Base-by-base conservation (phyloP, 2,329 filamentous ascomycete genomes). In the Talaromyces atroroseus region DNA sequence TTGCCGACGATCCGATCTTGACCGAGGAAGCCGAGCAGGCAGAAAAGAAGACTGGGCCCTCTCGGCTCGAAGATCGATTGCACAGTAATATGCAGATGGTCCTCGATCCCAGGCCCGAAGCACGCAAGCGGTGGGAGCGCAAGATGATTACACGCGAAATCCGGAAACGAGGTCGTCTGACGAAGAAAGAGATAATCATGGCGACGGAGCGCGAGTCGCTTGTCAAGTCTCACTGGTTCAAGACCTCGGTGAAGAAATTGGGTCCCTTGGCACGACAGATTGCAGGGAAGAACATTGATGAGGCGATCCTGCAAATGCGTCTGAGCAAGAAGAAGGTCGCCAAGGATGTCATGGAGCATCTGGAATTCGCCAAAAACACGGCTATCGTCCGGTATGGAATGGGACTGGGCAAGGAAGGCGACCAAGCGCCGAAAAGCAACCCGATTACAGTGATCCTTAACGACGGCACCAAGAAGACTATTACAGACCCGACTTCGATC, bases 321-420 rank as follows among this genome's bases (percentile, higher is more conserved):
- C 97, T 92, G 77, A 92, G 87, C 72, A 90, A 90, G 79, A 99
- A 99, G 83, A 92, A 91, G 77, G 88, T 88, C 61, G 89, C 92
- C 6, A 79, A 83, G 63, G 90, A 96, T 66, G 84, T 97, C 26
- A 78, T 82, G 63, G 86, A 84, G 67, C 89, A 94, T 68, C 78
- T 99, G 18, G 84, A 94, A 68, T 82, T 89, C 65, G 92, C 92
- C 1, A 83, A 87, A 57, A 89, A 96, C 68, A 78, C 87, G 66
- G 94, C 94, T 36, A 79, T 96, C 62, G 88, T 88, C 16, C 81
- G 81, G 64, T 81, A 87, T 40, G 91, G 90, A 12, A 97, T 99
- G 92, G 92, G 91, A 0, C 75, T 96, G 61, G 71, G 77, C 26
- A 59, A 56, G 40, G 58, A 61, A 34, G 53, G 62, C 38, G 59